These are phyloP conservation scores for Colletotrichum tamarilloi DNA, from an alignment of 2,329 filamentous ascomycete species.

Conservation along the genomic window DNA sequence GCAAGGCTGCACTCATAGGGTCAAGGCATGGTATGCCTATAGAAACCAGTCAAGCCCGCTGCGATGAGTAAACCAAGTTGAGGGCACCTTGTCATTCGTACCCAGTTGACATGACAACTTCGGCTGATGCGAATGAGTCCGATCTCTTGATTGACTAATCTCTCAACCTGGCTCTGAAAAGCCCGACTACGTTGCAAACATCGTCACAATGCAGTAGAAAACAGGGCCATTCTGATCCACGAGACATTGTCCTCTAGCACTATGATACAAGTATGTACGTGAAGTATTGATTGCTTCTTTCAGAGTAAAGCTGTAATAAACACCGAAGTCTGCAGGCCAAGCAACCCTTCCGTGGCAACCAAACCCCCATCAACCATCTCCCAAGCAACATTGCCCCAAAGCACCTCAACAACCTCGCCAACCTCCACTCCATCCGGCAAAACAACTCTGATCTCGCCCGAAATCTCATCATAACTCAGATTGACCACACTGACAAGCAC, in stretches of 20 bases:
- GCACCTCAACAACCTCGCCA: neutral
- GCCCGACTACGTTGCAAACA: too few relatives aligned
- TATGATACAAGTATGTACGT: too few relatives aligned
- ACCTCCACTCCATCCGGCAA: neutral
- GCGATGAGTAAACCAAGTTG: too few relatives aligned
- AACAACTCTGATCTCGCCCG: conserved; percentile 8
- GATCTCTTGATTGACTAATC: too few relatives aligned
- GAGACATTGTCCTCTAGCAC: neutral
- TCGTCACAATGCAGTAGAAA: neutral
- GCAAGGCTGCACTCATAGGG: too few relatives aligned
- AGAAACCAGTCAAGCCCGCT: too few relatives aligned
- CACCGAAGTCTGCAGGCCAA: conserved; percentile 9
- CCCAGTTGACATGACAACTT: too few relatives aligned
- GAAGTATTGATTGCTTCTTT: neutral
- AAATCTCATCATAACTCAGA: neutral
- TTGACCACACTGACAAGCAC: conserved; percentile 25
- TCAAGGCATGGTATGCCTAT: too few relatives aligned
- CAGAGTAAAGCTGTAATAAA: neutral
- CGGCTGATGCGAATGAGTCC: too few relatives aligned
- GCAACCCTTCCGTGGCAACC: conserved; percentile 16
- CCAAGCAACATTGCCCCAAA: conserved; percentile 26
- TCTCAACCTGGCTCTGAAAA: too few relatives aligned
- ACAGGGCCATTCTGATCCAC: neutral
- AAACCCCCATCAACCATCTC: neutral
- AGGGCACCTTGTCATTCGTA: too few relatives aligned